Percentiles rank a stretch among this genome's conserved stretches.
Evolutionary conservation across 2,329 filamentous ascomycete genomes (phyloP).

Genomic region (Sporothrix pallida): DNA sequence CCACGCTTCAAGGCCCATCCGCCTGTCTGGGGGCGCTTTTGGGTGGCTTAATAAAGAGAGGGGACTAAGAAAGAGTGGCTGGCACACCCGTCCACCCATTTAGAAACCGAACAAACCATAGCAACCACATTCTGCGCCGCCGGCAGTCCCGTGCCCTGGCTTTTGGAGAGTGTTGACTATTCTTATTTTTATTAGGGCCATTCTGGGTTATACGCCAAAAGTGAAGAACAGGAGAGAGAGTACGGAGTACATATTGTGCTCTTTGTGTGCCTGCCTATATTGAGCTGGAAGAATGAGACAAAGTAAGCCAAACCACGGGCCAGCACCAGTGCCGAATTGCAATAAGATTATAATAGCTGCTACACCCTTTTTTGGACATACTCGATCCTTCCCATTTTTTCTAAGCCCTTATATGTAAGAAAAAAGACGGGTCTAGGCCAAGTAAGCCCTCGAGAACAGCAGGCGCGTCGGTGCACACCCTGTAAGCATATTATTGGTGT

Average conservation of each 20-base stretch:
- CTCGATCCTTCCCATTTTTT: constrained; percentile 19
- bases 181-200: constrained; percentile 5
- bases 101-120: not conserved
- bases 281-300: not conserved
- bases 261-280: not conserved
- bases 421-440: not conserved
- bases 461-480: not conserved
- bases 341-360: not conserved
- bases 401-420: not conserved
- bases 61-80: not conserved
- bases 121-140: not conserved
- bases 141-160: constrained; percentile 20
- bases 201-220: constrained; percentile 18
- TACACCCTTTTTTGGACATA: not conserved
- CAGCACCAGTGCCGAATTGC: not conserved
- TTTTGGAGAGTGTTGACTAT: not conserved
- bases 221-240: too few species aligned
- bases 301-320: not conserved
- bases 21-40: not conserved
- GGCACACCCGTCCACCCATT: constrained; percentile 10
- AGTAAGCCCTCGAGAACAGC: not conserved
- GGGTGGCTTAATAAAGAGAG: not conserved
- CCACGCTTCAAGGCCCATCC: constrained; percentile 6
- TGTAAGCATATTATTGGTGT: not conserved
- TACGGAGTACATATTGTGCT: too few species aligned